phyloP scores from a whole-genome alignment of 2,329 filamentous ascomycete species.

The Aspergillus arachidicola region DNA sequence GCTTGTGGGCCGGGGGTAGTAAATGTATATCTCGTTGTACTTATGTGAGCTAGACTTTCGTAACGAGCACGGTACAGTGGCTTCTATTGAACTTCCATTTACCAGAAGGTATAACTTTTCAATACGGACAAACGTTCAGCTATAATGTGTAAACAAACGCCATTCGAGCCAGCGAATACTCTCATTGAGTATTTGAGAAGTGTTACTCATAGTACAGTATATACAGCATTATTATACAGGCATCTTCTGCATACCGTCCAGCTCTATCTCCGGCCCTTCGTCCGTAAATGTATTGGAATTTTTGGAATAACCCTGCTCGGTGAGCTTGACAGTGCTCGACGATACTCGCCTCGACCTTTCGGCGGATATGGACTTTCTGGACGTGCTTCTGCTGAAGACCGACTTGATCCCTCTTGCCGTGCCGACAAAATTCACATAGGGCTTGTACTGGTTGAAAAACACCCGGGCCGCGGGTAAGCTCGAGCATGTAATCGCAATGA shows the following conservation, averaged over 20 bases:
- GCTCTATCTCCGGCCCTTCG: not conserved
- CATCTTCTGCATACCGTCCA: not conserved
- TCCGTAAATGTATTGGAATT: fast-evolving
- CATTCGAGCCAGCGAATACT: not conserved
- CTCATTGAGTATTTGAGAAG: too few relatives aligned
- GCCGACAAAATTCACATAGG: too few relatives aligned
- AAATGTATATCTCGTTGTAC: not conserved
- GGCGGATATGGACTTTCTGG: not conserved
- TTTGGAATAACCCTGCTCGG: not conserved
- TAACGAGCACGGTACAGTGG: not conserved
- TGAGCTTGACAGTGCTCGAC: not conserved
- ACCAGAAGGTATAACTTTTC: too few relatives aligned
- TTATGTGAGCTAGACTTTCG: not conserved
- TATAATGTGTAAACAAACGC: not conserved
- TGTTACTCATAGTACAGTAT: too few relatives aligned
- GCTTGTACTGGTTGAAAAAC: conserved; percentile 1
- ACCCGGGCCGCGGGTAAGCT: conserved; percentile 9
- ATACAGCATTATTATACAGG: not conserved
- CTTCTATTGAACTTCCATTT: too few relatives aligned
- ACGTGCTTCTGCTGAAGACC: not conserved
- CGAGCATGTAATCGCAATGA: conserved; percentile 5
- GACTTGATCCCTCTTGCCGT: not conserved
- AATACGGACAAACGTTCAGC: too few relatives aligned
- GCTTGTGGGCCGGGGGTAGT: too few relatives aligned
- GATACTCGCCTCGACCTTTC: not conserved